Evolutionary conservation across 768 basidiomycete species (phyloP).

Genomic region (Hirschioporus abietinus): DNA sequence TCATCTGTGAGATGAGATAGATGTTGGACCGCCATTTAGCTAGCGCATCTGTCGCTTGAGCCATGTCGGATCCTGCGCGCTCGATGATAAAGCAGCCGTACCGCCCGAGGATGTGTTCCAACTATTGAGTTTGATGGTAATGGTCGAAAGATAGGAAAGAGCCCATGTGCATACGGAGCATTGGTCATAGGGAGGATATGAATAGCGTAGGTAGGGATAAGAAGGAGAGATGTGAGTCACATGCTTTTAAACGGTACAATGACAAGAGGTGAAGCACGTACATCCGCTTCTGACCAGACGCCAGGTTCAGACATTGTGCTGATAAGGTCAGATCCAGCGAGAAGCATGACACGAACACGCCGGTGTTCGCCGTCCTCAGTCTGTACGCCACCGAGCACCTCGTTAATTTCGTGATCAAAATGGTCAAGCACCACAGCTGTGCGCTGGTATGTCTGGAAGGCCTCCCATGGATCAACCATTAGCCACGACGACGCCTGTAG

Average conservation of each 20-base stretch:
- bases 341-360: constrained; percentile 80
- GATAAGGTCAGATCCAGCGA: constrained; percentile 98
- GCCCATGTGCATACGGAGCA: not conserved
- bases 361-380: constrained; percentile 66
- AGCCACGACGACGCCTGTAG: constrained; percentile 91
- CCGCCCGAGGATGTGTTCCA: constrained; percentile 92
- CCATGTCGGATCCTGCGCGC: constrained; percentile 89
- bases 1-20: constrained; percentile 87
- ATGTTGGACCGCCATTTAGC: constrained; percentile 80
- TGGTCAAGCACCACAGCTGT: constrained; percentile 98
- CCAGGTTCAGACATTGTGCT: constrained; percentile 98
- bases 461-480: constrained; percentile 99
- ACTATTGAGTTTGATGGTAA: constrained; percentile 36
- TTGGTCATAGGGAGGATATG: not conserved
- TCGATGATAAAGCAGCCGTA: constrained; percentile 96
- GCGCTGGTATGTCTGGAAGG: constrained; percentile 89
- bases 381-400: constrained; percentile 69
- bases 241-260: not conserved
- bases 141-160: not conserved
- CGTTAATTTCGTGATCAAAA: constrained; percentile 93
- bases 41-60: constrained; percentile 70
- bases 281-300: constrained; percentile 93
- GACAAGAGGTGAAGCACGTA: constrained; percentile 35
- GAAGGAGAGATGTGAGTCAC: constrained; percentile 1
- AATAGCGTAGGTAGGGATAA: not conserved